Conservation (phyloP, 106 monocot species). For the Apostasia ramifera region DNA sequence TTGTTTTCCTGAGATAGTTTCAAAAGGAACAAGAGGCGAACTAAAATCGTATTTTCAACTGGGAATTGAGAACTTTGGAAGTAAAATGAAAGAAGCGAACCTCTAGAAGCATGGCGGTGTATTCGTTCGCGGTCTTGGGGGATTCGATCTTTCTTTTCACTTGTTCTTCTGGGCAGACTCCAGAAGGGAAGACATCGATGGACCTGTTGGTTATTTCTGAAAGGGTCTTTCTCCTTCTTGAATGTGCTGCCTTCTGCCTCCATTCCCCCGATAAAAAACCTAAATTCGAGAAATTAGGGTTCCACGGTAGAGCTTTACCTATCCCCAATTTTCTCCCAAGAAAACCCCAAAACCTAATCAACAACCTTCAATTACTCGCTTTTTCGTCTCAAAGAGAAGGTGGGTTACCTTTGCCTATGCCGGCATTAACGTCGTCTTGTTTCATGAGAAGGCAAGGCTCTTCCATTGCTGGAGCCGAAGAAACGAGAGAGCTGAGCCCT, state of each 20-base stretch:
- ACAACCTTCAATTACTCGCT: background rate
- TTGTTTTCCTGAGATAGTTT: conserved; percentile 39
- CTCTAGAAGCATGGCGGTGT: conserved; percentile 25
- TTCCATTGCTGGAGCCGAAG: background rate
- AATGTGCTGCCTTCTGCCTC: conserved; percentile 10
- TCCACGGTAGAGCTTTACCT: background rate
- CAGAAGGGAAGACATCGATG: background rate
- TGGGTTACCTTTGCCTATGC: background rate
- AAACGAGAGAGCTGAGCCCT: background rate
- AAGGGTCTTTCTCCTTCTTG: conserved; percentile 31
- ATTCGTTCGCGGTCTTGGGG: conserved; percentile 14
- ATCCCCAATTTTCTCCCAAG: background rate
- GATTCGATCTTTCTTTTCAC: conserved; percentile 1
- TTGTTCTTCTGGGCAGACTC: background rate
- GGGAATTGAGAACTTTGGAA: no score
- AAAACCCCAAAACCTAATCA: conserved; percentile 4
- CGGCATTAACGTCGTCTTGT: background rate
- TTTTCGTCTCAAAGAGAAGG: background rate
- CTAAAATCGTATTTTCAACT: no score
- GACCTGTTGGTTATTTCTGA: conserved; percentile 45
- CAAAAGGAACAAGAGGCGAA: no score
- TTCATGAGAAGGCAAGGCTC: background rate
- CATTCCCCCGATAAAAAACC: conserved; percentile 4
- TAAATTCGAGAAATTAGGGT: background rate
- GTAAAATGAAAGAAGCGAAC: background rate